phyloP scores from a whole-genome alignment of 805 yeast species.

The Ascoidea asiatica region DNA sequence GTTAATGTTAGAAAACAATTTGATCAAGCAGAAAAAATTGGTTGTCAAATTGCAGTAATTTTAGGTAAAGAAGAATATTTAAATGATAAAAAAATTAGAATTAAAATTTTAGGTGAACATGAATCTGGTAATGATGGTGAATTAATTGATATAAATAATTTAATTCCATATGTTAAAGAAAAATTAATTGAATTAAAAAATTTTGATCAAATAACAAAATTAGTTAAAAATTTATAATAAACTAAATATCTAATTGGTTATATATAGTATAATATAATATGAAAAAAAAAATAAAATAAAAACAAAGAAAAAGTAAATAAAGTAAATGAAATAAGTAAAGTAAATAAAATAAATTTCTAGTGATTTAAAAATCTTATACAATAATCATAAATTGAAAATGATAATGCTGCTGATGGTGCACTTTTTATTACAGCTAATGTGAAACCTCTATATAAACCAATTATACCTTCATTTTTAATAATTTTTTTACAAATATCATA shows the following conservation, averaged over 20 bases:
- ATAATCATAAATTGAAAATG: slow-evolving; percentile 9
- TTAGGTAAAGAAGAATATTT: slow-evolving; percentile 86
- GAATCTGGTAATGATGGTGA: slow-evolving; percentile 82
- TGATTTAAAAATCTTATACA: slow-evolving; percentile 7
- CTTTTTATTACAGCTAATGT: slow-evolving; percentile 9
- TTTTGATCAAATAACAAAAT: too few species aligned
- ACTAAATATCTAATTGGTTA: too few species aligned
- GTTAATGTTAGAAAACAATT: slow-evolving; percentile 94
- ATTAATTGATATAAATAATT: slow-evolving; percentile 45
- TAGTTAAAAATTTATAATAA: too few species aligned
- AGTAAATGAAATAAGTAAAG: too few species aligned
- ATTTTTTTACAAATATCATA: slow-evolving; percentile 2
- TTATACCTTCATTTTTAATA: slow-evolving; percentile 5
- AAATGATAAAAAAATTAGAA: slow-evolving; percentile 66
- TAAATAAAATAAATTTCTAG: too few species aligned
- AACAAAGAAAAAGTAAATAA: too few species aligned
- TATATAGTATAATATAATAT: too few species aligned
- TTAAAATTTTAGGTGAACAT: slow-evolving; percentile 83
- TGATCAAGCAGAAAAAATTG: slow-evolving; percentile 93
- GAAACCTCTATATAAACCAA: slow-evolving; percentile 8
- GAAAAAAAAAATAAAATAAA: too few species aligned
- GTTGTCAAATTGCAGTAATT: slow-evolving; percentile 82
- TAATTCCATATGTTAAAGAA: slow-evolving; percentile 38
- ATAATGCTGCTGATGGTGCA: slow-evolving; percentile 10
- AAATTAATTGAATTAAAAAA: slow-evolving; percentile 38